phyloP scores from a whole-genome alignment of 805 yeast genomes.

The Wickerhamiella occidentalis region DNA sequence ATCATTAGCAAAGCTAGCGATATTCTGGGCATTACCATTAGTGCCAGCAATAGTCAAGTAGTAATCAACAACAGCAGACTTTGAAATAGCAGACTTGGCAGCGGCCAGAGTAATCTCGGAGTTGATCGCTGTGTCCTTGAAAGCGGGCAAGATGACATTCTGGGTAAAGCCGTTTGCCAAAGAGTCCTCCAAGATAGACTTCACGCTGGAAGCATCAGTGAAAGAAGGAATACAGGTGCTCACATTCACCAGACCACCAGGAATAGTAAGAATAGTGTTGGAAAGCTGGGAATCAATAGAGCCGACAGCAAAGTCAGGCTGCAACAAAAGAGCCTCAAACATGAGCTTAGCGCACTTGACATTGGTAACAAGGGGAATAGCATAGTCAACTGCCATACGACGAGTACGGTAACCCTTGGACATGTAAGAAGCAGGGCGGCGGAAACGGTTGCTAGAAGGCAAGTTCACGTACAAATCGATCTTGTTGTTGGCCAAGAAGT shows the following conservation, averaged over 20 bases:
- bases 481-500: conserved; percentile 91
- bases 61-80: conserved; percentile 62
- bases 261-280: conserved; percentile 66
- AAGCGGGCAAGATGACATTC: conserved; percentile 65
- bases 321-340: conserved; percentile 82
- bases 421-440: conserved; percentile 97
- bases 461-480: conserved; percentile 92
- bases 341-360: conserved; percentile 93
- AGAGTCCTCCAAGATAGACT: conserved; percentile 49
- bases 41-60: conserved; percentile 76
- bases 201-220: conserved; percentile 46
- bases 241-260: conserved; percentile 70
- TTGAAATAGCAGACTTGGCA: conserved; percentile 44
- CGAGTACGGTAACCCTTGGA: conserved; percentile 96
- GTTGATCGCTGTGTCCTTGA: conserved; percentile 49
- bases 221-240: conserved; percentile 66
- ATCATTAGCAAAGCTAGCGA: conserved; percentile 46
- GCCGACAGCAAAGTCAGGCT: conserved; percentile 44
- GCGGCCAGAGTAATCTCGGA: conserved; percentile 54
- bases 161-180: conserved; percentile 82
- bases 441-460: conserved; percentile 93
- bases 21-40: conserved; percentile 48
- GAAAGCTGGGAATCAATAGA: conserved; percentile 84
- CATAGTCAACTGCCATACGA: conserved; percentile 99
- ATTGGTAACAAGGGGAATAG: conserved; percentile 93